phyloP scores from a whole-genome alignment of 2,329 filamentous ascomycete genomes.

The Cephalotrichum gorgonifer region DNA sequence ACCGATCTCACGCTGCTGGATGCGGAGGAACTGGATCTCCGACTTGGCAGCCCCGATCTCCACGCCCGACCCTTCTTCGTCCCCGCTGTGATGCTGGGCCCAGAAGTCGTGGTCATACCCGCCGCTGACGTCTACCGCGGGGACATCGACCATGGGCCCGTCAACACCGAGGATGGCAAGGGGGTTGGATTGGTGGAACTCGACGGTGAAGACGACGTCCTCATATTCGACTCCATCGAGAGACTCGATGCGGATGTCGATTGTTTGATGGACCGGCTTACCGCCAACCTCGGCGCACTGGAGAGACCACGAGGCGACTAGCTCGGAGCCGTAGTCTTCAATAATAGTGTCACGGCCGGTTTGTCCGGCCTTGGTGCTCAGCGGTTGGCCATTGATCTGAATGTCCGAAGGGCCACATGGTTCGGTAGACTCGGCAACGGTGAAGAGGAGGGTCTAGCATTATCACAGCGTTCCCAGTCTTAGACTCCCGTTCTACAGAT shows the following conservation, averaged over 20 bases:
- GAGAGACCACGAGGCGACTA: slow-evolving; percentile 36
- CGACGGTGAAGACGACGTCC: slow-evolving; percentile 27
- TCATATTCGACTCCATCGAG: slow-evolving; percentile 21
- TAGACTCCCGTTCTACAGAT: slow-evolving; percentile 2
- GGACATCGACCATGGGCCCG: slow-evolving; percentile 23
- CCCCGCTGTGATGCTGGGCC: slow-evolving; percentile 6
- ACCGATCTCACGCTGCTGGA: slow-evolving; percentile 19
- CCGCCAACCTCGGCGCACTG: slow-evolving; percentile 31
- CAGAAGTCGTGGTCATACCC: slow-evolving; percentile 4
- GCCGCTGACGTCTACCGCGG: slow-evolving; percentile 9
- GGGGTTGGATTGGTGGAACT: slow-evolving; percentile 35
- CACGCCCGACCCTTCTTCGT: slow-evolving; percentile 13
- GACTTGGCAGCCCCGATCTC: slow-evolving; percentile 30
- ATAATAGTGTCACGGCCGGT: slow-evolving; percentile 29
- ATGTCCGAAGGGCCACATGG: slow-evolving; percentile 23
- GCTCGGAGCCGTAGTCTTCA: slow-evolving; percentile 23
- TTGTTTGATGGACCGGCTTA: slow-evolving; percentile 29
- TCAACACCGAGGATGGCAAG: slow-evolving; percentile 31
- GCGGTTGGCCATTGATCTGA: slow-evolving; percentile 31
- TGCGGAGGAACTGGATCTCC: slow-evolving; percentile 31
- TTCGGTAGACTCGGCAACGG: slow-evolving; percentile 1
- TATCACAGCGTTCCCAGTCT: neutral
- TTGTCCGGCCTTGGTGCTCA: slow-evolving; percentile 27
- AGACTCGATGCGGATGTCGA: slow-evolving; percentile 20
- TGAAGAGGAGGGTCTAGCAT: slow-evolving; percentile 4